Base-by-base conservation (phyloP, 345 rosid genomes). In the Brassica cretica region DNA sequence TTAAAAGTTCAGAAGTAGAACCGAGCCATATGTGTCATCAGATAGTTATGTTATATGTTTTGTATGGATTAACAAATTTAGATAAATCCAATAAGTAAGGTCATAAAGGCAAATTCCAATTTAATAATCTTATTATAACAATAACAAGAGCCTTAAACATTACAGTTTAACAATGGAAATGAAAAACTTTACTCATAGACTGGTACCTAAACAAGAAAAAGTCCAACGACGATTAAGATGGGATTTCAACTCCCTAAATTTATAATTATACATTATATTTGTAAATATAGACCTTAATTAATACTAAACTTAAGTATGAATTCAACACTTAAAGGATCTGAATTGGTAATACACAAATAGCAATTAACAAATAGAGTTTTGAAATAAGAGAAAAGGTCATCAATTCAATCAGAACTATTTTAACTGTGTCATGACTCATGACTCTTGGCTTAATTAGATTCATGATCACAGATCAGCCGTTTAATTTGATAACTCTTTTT, bases 401-500 rank as follows among this genome's bases (percentile, higher is more conserved):
- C 5, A 49, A 8, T 5, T 32, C 1, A 55, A 8, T 64, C 27
- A n/a, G 1, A 21, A 16, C 55, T 55, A 55, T 33, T 49, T 21
- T 21, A n/a, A 15, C 21, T 16, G 8, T 51, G 56, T 53, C 24
- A 29, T n/a, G 68, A 46, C 16, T 53, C 24, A 18, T n/a, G 68
- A 46, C 16, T n/a, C 19, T 10, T 56, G 32, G 12, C n/a, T 59
- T 24, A 72, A 19, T 65, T 44, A 32, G 44, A 32, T 64, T 64
- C 67, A 32, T 41, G 4, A 10, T 64, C 44, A 64, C 1, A 70
- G 21, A 62, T 70, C 16, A 63, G 44, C 66, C 44, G 61, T 70
- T 65, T 71, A 35, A 61, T 4, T 67, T 78, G 73, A 78, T 78
- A 66, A 78, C 62, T 73, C 35, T 11, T 5, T 21, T 46, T 78